Base-by-base conservation (phyloP, 2,329 filamentous ascomycete species). In the Aspergillus pseudotamarii region DNA sequence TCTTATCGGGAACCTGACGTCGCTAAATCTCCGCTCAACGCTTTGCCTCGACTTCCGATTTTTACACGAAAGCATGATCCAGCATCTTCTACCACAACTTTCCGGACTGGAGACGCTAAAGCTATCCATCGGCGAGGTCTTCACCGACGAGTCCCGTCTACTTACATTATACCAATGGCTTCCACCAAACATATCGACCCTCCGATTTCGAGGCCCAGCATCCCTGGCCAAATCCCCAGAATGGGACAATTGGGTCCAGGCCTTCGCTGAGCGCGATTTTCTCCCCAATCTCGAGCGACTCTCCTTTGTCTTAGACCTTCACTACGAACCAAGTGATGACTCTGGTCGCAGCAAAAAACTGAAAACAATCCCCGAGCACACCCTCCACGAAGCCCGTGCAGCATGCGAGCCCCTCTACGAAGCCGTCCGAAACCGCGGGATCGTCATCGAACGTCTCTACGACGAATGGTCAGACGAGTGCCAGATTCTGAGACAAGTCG, bases 171-270 rank as follows among this genome's bases (percentile, higher is more conserved):
- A 73, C 58, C 64, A 65, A 12, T 28, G 38, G 2, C 59, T 73
- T 4, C 71, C 72, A 6, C 65, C 67, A 2, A 72, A 70, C 53
- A 51, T 74, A 14, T 62, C 66, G n/a, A 67, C 64, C 10, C 57
- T 74, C 23, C 67, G 64, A 32, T 71, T 74, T 48, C 68, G 71
- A 46, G 72, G 70, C 10, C 71, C 71, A 6, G 61, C 64, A 0
- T 69, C 68, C 9, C 65, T 75, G 6, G 62, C 41, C 6, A 61
- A 38, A 28, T 70, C 67, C 4, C 51, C 61, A 1, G 50, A 68
- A 4, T 73, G 73, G 71, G 1, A 58, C 1, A 63, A 69, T 23
- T 73, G 72, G 71, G 28, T 72, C 12, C 46, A 57, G 8, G 57
- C 71, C 2, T 75, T 75, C 36, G 56, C 61, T 12, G 66, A 66